These are phyloP conservation scores for Aeschynomene evenia DNA, from an alignment of 306 rosid genomes.

Conservation along the genomic window DNA sequence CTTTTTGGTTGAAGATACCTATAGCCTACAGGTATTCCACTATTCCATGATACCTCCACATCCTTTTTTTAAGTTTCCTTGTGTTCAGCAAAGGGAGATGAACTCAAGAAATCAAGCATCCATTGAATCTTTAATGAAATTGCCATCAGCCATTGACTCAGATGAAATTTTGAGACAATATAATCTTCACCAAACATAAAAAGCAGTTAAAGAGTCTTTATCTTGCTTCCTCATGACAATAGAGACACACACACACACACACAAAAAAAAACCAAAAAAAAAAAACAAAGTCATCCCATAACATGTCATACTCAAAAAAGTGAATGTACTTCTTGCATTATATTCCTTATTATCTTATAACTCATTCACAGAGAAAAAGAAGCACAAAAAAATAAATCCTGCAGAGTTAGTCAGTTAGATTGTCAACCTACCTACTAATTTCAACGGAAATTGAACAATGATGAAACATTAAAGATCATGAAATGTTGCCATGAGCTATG, in stretches of 20 bases:
- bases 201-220: neutral
- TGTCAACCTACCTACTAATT: neutral
- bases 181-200: neutral
- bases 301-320: neutral
- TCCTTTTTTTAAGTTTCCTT: neutral
- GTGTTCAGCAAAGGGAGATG: neutral
- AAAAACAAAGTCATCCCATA: neutral
- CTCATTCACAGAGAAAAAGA: neutral
- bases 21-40: neutral
- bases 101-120: neutral
- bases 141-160: neutral
- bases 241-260: too few species aligned
- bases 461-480: conserved; percentile 1
- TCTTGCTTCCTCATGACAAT: neutral
- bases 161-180: neutral
- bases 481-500: neutral
- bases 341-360: neutral
- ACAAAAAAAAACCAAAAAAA: too few species aligned
- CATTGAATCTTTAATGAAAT: neutral
- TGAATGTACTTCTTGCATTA: neutral
- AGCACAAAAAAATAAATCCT: neutral
- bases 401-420: too few species aligned
- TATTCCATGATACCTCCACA: neutral
- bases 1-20: neutral
- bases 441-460: neutral